These are phyloP conservation scores for Cyamopsis tetragonoloba DNA, from an alignment of 306 rosid genomes.

Conservation along the genomic window DNA sequence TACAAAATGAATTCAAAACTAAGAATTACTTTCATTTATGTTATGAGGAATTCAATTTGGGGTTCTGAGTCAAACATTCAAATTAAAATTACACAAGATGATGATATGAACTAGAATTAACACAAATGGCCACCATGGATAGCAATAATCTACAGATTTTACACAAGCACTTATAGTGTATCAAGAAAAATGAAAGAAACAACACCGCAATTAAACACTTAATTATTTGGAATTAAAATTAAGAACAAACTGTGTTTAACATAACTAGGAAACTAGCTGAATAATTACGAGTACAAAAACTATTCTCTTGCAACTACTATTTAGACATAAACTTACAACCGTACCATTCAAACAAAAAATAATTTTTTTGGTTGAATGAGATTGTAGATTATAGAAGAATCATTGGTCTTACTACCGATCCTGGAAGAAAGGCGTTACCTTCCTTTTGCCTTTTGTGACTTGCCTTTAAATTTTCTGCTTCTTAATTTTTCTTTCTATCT, in stretches of 20 bases:
- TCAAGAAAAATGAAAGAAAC: neutral
- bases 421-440: slow-evolving; percentile 77
- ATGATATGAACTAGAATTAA: neutral
- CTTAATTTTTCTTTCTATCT: too few species aligned
- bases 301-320: too few species aligned
- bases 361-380: too few species aligned
- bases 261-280: neutral
- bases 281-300: slow-evolving; percentile 9
- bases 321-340: too few species aligned
- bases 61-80: neutral
- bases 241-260: neutral
- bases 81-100: neutral
- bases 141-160: too few species aligned
- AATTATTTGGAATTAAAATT: slow-evolving; percentile 5
- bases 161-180: neutral
- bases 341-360: too few species aligned
- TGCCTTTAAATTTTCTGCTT: too few species aligned
- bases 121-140: neutral
- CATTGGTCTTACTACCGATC: too few species aligned
- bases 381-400: too few species aligned
- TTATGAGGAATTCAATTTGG: too few species aligned
- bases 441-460: slow-evolving; percentile 76
- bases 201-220: neutral
- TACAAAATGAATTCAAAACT: too few species aligned
- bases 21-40: too few species aligned